phyloP scores from a whole-genome alignment of 495 filamentous ascomycete species.

The Neurospora sp. region DNA sequence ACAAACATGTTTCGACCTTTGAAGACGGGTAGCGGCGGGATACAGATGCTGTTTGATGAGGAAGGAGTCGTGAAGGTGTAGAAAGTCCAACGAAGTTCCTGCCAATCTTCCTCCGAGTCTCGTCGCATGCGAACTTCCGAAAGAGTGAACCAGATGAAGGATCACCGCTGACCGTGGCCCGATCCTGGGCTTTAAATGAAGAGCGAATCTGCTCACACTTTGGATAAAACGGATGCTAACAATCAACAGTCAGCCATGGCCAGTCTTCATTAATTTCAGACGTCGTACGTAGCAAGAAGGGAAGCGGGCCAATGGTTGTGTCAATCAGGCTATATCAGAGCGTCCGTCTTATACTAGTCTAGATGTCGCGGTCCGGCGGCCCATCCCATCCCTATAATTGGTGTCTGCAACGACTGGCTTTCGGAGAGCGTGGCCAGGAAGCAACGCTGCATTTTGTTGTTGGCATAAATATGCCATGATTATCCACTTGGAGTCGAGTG shows the following conservation, averaged over 20 bases:
- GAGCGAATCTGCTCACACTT: constrained; percentile 22
- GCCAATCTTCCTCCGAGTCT: not conserved
- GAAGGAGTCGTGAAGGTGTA: not conserved
- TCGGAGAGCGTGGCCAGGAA: not conserved
- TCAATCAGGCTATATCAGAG: constrained; percentile 24
- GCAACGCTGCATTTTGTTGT: fast-evolving
- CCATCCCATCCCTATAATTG: constrained; percentile 2
- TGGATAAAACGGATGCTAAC: constrained; percentile 18
- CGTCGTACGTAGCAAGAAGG: not conserved
- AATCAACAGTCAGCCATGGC: constrained; percentile 6
- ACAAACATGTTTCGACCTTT: not conserved
- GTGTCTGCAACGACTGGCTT: not conserved
- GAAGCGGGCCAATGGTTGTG: not conserved
- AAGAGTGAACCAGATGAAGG: not conserved
- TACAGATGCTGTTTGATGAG: not conserved
- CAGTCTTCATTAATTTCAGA: constrained; percentile 18
- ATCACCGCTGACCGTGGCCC: too few species aligned
- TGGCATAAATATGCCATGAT: not conserved
- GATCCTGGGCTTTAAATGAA: not conserved
- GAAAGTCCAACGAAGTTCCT: not conserved
- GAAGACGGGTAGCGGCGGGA: not conserved
- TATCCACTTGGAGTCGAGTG: not conserved
- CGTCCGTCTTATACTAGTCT: constrained; percentile 18
- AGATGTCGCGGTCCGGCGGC: constrained; percentile 22
- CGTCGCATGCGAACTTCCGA: not conserved